phyloP scores from a whole-genome alignment of 305 asterid species.

The Lippia alba region DNA sequence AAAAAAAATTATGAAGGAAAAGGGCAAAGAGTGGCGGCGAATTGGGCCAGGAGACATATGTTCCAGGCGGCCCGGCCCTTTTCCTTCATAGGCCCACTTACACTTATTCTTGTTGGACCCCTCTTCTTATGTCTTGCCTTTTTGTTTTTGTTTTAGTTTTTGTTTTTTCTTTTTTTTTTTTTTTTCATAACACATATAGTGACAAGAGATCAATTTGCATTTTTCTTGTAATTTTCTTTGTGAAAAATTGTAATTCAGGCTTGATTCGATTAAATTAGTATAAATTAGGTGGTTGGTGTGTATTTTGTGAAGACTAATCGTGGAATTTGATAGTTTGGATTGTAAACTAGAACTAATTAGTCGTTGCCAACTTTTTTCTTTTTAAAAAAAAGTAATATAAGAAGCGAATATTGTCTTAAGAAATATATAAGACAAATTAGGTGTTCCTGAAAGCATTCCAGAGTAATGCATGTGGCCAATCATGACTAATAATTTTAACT shows the following conservation, averaged over 20 bases:
- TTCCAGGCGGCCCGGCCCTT: conserved; percentile 23
- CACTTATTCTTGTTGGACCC: conserved; percentile 36
- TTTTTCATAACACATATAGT: conserved; percentile 11
- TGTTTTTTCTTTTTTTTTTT: neutral
- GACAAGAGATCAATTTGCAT: neutral
- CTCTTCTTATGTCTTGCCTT: neutral
- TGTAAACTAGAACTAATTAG: too few relatives aligned
- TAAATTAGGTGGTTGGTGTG: too few relatives aligned
- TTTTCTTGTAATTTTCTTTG: too few relatives aligned
- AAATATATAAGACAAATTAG: neutral
- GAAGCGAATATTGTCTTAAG: too few relatives aligned
- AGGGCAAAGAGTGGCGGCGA: neutral
- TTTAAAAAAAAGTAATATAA: too few relatives aligned
- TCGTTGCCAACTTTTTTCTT: too few relatives aligned
- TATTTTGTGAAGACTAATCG: too few relatives aligned
- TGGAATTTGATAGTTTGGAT: too few relatives aligned
- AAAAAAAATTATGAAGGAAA: neutral
- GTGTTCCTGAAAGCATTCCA: neutral
- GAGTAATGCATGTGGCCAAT: conserved; percentile 18
- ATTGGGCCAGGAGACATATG: conserved; percentile 28
- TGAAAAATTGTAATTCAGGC: too few relatives aligned
- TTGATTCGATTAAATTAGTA: too few relatives aligned
- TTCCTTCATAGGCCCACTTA: conserved; percentile 13
- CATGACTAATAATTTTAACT: neutral
- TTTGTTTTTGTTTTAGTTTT: too few relatives aligned